Percentiles rank a stretch among this genome's conserved stretches.
Conservation (phyloP, 2,329 filamentous ascomycete species). For the Colletotrichum liaoningense region DNA sequence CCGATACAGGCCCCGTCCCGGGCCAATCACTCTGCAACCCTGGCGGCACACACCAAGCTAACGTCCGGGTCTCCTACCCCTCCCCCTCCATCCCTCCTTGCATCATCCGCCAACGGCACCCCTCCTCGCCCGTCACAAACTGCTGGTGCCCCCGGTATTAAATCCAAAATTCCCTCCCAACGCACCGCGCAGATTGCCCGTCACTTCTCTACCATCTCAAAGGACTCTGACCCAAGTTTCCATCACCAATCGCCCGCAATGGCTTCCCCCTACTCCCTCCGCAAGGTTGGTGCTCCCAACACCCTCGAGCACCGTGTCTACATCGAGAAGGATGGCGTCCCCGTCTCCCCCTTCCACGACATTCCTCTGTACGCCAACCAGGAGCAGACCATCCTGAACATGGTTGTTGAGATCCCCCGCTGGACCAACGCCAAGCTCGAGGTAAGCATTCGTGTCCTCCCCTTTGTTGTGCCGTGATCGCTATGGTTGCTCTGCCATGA, state of each 20-base stretch:
- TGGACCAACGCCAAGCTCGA: conserved; percentile 99
- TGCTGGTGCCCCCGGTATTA: conserved; percentile 33
- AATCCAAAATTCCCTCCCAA: conserved; percentile 59
- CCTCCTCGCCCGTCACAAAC: conserved; percentile 31
- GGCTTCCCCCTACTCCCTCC: conserved; percentile 77
- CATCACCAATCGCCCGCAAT: conserved; percentile 56
- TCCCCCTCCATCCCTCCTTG: conserved; percentile 45
- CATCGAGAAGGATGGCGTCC: conserved; percentile 96
- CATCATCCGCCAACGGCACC: conserved; percentile 38
- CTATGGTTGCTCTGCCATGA: background rate
- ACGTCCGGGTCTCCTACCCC: conserved; percentile 40
- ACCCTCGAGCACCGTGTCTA: conserved; percentile 97
- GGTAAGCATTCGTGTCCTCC: conserved; percentile 67
- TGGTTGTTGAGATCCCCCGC: conserved; percentile 98
- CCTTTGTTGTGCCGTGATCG: conserved; percentile 16
- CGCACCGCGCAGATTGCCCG: conserved; percentile 67
- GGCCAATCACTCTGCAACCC: conserved; percentile 46
- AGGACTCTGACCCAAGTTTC: conserved; percentile 37
- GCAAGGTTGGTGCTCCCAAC: conserved; percentile 90
- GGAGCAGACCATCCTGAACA: conserved; percentile 97
- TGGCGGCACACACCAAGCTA: conserved; percentile 41
- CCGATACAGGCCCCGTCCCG: conserved; percentile 37
- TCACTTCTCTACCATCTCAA: conserved; percentile 58
- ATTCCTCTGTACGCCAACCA: conserved; percentile 97
- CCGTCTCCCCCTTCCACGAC: conserved; percentile 97